These are phyloP conservation scores for Chrysanthemum makinoi DNA, from an alignment of 129 eudicot species.

Conservation along the genomic window DNA sequence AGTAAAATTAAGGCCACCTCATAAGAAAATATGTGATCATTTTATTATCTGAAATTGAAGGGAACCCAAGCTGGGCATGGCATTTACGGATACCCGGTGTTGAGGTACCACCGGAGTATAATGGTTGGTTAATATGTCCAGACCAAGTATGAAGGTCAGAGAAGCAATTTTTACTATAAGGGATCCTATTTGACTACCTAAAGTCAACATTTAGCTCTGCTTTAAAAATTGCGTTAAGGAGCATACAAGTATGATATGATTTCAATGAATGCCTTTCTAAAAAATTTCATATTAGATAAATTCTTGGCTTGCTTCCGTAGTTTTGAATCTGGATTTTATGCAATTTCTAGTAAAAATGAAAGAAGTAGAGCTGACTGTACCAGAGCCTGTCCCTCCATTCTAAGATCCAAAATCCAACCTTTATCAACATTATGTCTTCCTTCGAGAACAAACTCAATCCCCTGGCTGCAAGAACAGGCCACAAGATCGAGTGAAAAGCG, in stretches of 20 bases:
- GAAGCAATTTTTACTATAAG: not conserved
- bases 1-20: not conserved
- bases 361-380: constrained; percentile 33
- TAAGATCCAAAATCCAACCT: constrained; percentile 85
- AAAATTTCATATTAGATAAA: not conserved
- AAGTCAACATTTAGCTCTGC: constrained; percentile 12
- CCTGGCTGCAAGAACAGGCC: constrained; percentile 50
- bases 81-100: too few species aligned
- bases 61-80: too few species aligned
- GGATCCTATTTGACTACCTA: not conserved
- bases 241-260: not conserved
- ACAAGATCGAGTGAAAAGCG: constrained; percentile 22
- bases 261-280: not conserved
- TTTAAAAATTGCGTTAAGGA: not conserved
- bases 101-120: not conserved
- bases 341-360: not conserved
- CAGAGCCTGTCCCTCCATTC: constrained; percentile 65
- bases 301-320: not conserved
- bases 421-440: constrained; percentile 91
- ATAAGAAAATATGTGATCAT: constrained; percentile 10
- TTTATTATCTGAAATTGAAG: not conserved
- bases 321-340: not conserved
- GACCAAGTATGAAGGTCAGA: not conserved
- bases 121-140: not conserved
- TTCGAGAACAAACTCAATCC: constrained; percentile 60